Percentiles rank a stretch among this genome's conserved stretches.
phyloP scores from a whole-genome alignment of 1,139 yeast genomes.

The Yamadazyma friedrichii region DNA sequence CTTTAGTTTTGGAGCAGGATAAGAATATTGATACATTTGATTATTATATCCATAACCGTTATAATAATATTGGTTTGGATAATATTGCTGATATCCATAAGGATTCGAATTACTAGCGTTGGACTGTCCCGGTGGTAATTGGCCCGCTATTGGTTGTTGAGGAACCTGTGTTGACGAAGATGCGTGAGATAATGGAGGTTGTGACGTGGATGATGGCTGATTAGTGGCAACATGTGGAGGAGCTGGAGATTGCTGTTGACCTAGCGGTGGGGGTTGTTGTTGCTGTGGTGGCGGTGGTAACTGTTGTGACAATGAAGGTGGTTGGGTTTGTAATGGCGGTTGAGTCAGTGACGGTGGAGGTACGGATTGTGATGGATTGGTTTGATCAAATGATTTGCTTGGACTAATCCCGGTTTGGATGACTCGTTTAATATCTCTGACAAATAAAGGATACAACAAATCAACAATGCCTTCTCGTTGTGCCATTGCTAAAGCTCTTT shows the following conservation, averaged over 20 bases:
- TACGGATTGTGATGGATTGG: constrained; percentile 10
- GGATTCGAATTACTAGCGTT: background rate
- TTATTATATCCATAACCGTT: constrained; percentile 21
- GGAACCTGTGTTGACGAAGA: constrained; percentile 5
- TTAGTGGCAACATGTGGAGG: too few species aligned
- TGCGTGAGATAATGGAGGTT: background rate
- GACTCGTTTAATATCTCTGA: constrained; percentile 75
- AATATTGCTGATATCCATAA: constrained; percentile 21
- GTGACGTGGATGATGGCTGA: background rate
- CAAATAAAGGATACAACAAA: constrained; percentile 81
- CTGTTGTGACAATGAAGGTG: background rate
- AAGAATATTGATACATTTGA: constrained; percentile 21
- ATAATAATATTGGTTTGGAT: constrained; percentile 20
- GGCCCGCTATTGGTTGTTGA: constrained; percentile 3
- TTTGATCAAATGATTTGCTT: constrained; percentile 23
- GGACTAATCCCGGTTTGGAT: constrained; percentile 57
- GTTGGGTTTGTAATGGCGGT: constrained; percentile 12
- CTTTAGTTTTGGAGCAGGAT: constrained; percentile 12
- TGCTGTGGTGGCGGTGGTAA: constrained; percentile 1
- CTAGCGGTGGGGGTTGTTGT: background rate
- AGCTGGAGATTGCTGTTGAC: background rate
- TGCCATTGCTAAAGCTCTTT: constrained; percentile 88
- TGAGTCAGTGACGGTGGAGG: constrained; percentile 8
- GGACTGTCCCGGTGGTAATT: too few species aligned
- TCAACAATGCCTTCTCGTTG: constrained; percentile 88